phyloP scores from a whole-genome alignment of 495 filamentous ascomycete species.

The Penicillium tannophilum region DNA sequence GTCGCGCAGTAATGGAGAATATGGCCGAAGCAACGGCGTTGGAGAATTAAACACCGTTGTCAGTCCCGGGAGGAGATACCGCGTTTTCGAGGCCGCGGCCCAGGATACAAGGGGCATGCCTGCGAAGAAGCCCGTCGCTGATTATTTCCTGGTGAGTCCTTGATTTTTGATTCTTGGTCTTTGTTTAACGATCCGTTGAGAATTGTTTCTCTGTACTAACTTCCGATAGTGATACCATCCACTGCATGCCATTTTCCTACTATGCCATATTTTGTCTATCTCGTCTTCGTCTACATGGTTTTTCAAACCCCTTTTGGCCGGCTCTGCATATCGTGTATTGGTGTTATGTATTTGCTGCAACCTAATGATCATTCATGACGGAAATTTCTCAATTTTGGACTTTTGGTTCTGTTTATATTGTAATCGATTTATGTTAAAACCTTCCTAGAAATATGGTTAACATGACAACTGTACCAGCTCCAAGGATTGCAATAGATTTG shows the following conservation, averaged over 20 bases:
- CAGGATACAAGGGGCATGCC: conserved; percentile 98
- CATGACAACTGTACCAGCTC: neutral
- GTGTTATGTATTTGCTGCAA: conserved; percentile 24
- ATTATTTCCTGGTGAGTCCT: conserved; percentile 80
- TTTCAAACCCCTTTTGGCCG: conserved; percentile 12
- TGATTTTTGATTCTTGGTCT: neutral
- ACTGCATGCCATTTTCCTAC: conserved; percentile 9
- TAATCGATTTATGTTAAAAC: neutral
- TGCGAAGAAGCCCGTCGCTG: conserved; percentile 96
- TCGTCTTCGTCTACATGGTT: conserved; percentile 18
- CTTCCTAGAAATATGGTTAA: neutral
- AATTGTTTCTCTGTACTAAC: conserved; percentile 9
- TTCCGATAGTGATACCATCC: conserved; percentile 28
- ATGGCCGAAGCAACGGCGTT: conserved; percentile 57
- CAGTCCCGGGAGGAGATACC: conserved; percentile 87
- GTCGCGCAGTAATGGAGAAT: conserved; percentile 78
- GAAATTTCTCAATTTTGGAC: conserved; percentile 12
- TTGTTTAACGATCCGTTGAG: neutral
- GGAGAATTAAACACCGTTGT: conserved; percentile 42
- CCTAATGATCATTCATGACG: conserved; percentile 33
- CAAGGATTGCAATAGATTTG: neutral
- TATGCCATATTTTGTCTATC: conserved; percentile 16
- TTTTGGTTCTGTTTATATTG: neutral
- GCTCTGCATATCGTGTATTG: conserved; percentile 27
- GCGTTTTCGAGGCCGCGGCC: conserved; percentile 95